These are phyloP conservation scores for Canariomyces notabilis DNA, from an alignment of 2,329 filamentous ascomycete species.

Conservation along the genomic window DNA sequence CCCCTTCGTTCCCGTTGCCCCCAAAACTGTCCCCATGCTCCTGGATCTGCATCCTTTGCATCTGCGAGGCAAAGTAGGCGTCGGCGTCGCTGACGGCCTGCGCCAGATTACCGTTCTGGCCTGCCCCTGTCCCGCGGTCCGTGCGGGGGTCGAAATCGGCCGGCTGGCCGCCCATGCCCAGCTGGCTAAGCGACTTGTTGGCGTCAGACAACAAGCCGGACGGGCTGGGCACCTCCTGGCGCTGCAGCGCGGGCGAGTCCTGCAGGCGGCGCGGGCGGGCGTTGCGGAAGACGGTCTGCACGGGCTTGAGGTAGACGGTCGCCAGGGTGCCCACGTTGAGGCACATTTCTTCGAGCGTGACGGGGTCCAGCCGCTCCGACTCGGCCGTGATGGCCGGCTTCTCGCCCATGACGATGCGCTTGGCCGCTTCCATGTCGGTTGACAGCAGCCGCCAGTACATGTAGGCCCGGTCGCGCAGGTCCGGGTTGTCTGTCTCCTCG, in stretches of 20 bases:
- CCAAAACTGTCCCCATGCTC: slow-evolving; percentile 62
- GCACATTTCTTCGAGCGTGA: slow-evolving; percentile 94
- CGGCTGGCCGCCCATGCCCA: slow-evolving; percentile 50
- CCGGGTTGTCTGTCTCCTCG: slow-evolving; percentile 97
- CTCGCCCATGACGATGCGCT: slow-evolving; percentile 89
- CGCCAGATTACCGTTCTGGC: slow-evolving; percentile 47
- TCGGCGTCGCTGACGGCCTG: slow-evolving; percentile 81
- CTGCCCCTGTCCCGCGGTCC: slow-evolving; percentile 19
- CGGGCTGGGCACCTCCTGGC: slow-evolving; percentile 47
- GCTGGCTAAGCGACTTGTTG: slow-evolving; percentile 57
- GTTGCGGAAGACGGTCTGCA: slow-evolving; percentile 91
- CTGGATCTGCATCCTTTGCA: slow-evolving; percentile 65
- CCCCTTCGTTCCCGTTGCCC: slow-evolving; percentile 44
- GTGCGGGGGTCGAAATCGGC: slow-evolving; percentile 45
- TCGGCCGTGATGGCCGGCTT: slow-evolving; percentile 96
- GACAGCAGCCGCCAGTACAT: slow-evolving; percentile 99
- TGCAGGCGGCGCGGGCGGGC: slow-evolving; percentile 74
- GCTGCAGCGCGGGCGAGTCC: slow-evolving; percentile 83
- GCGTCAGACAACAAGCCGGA: slow-evolving; percentile 41
- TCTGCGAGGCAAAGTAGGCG: slow-evolving; percentile 79
- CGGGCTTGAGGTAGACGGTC: slow-evolving; percentile 95
- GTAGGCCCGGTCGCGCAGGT: slow-evolving; percentile 90
- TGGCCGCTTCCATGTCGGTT: slow-evolving; percentile 82
- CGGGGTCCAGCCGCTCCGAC: slow-evolving; percentile 85
- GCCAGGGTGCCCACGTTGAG: slow-evolving; percentile 92